phyloP scores from a whole-genome alignment of 2,329 filamentous ascomycete species.

The Colletotrichum endophyticum region DNA sequence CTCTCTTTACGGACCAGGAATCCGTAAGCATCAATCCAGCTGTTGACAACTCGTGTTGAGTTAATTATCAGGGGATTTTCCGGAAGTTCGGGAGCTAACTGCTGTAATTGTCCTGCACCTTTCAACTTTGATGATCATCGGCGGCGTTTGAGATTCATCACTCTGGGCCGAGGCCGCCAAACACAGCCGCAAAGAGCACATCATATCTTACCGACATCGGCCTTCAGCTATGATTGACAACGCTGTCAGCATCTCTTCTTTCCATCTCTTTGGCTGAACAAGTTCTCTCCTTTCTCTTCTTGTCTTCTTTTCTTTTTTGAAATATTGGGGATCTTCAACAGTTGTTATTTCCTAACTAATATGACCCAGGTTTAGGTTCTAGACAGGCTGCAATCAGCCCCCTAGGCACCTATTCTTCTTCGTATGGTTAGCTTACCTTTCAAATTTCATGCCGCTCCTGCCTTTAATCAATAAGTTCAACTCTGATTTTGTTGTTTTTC shows the following conservation, averaged over 20 bases:
- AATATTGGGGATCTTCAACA: no score
- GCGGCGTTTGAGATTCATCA: neutral
- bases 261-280: neutral
- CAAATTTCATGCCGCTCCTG: no score
- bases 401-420: no score
- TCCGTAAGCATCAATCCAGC: neutral
- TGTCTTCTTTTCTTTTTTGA: neutral
- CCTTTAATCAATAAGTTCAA: accelerated
- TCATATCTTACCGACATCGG: neutral
- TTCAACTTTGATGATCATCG: neutral
- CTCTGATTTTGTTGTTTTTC: no score
- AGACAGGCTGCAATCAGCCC: no score
- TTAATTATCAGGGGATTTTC: neutral
- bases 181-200: neutral
- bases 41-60: neutral
- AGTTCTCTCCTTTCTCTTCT: neutral
- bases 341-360: no score
- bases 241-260: neutral
- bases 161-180: neutral
- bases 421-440: accelerated
- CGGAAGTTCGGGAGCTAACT: neutral
- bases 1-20: neutral
- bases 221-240: neutral
- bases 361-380: no score
- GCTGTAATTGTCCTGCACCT: neutral